Base-by-base conservation (phyloP, 2,329 filamentous ascomycete genomes). In the Ceratocystis alfenasii region DNA sequence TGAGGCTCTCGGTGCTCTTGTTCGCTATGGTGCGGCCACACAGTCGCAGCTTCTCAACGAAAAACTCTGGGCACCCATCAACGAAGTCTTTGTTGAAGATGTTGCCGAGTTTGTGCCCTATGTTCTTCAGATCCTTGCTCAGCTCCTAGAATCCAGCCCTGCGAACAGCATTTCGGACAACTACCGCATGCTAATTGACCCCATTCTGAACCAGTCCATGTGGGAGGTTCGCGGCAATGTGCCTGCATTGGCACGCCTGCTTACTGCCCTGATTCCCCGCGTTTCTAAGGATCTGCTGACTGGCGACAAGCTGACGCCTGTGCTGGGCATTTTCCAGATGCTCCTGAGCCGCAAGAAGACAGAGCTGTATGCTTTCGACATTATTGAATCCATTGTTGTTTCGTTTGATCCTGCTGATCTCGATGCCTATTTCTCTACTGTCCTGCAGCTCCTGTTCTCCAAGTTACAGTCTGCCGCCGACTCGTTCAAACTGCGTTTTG, bases 211-310 rank as follows among this genome's bases (percentile, higher is more conserved):
- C 69, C 89, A 90, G n/a, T 78, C 83, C 1, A 81, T 95, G 69
- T 99, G 95, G 94, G 91, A 96, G 70, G 89, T 87, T 3, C 87
- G 88, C 72, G 94, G 94, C 71, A 99, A 96, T 72, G 87, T 96
- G 1, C 95, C 95, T 5, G 94, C 92, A 3, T 84, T 96, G 70
- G 88, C 91, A 33, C 87, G 94, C 67, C 81, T 99, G 61, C 78
- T 99, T 60, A 85, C 87, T 10, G 88, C 90, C 17, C 88, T 97
- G 70, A 87, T 97, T 70, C 86, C 89, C 17, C 87, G 89, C 70
- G 88, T 87, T 30, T 82, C 87, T 2, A 79, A 85, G 66, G 81
- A 85, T 55, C 91, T 99, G 70, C 78, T 89, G 20, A 81, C 84
- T 28, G 86, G 88, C 72, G 88, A 92, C 71, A 90, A 96, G 74